These are phyloP conservation scores for Bretschneidera sinensis DNA, from an alignment of 345 rosid species.

Conservation along the genomic window DNA sequence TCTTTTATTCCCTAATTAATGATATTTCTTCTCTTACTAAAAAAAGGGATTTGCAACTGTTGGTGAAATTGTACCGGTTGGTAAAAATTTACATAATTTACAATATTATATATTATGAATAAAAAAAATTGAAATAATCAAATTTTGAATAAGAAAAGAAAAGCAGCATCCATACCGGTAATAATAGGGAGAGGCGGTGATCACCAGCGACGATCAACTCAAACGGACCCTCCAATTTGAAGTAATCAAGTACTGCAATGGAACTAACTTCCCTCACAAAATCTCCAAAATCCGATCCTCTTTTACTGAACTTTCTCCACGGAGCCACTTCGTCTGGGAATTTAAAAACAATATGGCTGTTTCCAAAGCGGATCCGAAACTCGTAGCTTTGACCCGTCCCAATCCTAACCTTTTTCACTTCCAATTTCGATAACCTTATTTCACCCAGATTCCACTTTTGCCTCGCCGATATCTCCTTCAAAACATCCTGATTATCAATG, in stretches of 20 bases:
- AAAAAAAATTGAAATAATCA: background rate
- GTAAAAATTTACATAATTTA: too few relatives aligned
- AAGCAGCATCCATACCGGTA: constrained; percentile 41
- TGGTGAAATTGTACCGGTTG: too few relatives aligned
- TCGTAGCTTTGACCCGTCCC: constrained; percentile 48
- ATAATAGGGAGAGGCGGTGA: constrained; percentile 36
- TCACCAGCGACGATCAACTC: constrained; percentile 40
- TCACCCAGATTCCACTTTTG: constrained; percentile 57
- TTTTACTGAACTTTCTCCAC: constrained; percentile 39
- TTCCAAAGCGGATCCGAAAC: constrained; percentile 63
- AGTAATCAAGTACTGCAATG: constrained; percentile 33
- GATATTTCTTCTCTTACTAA: too few relatives aligned
- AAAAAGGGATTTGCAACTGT: too few relatives aligned
- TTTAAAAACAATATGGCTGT: constrained; percentile 37
- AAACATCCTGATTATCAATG: constrained; percentile 43
- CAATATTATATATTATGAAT: too few relatives aligned
- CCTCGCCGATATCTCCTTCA: constrained; percentile 44
- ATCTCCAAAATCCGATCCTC: constrained; percentile 30
- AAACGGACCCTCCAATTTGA: constrained; percentile 61
- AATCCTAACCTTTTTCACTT: constrained; percentile 37
- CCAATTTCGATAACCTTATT: constrained; percentile 34
- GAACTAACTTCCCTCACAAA: constrained; percentile 34
- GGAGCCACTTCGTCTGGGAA: constrained; percentile 46
- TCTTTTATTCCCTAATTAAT: too few relatives aligned
- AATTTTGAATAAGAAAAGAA: background rate